Percentiles rank a stretch among this genome's conserved stretches.
Evolutionary conservation across 2,329 filamentous ascomycete genomes (phyloP).

Genomic region (Geoglossum cookeanum): DNA sequence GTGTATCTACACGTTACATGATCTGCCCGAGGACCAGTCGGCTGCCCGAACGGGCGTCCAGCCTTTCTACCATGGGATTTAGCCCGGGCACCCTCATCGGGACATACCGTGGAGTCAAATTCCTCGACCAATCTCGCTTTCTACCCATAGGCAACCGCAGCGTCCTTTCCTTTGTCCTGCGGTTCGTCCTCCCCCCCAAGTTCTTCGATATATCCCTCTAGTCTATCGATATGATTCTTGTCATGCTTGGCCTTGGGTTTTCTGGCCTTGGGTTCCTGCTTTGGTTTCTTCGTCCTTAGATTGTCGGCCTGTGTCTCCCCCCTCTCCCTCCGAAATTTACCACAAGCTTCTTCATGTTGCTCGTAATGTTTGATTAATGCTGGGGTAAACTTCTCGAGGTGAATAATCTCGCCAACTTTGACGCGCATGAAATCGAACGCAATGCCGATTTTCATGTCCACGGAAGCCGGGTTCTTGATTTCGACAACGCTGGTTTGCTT

Average conservation of each 20-base stretch:
- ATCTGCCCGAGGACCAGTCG: background rate
- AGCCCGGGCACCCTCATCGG: background rate
- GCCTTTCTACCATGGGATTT: background rate
- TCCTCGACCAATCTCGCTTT: background rate
- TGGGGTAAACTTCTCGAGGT: conserved; percentile 36
- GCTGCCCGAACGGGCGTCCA: background rate
- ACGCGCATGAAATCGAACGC: conserved; percentile 47
- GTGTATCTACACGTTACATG: background rate
- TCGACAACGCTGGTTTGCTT: background rate
- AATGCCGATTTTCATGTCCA: conserved; percentile 33
- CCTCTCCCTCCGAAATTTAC: conserved; percentile 12
- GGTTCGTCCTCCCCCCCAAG: background rate
- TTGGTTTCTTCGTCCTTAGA: conserved; percentile 14
- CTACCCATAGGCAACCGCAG: background rate
- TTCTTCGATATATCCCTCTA: background rate
- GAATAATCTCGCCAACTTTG: conserved; percentile 36
- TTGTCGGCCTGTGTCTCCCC: conserved; percentile 10
- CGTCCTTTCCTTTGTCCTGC: background rate
- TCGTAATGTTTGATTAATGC: conserved; percentile 34
- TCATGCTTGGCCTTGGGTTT: background rate
- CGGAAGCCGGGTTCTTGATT: background rate
- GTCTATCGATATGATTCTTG: background rate
- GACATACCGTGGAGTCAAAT: too few species aligned
- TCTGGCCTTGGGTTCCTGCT: conserved; percentile 2
- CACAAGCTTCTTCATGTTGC: conserved; percentile 18